These are phyloP conservation scores for Nakazawaea siamensis DNA, from an alignment of 805 yeast species.

Conservation along the genomic window DNA sequence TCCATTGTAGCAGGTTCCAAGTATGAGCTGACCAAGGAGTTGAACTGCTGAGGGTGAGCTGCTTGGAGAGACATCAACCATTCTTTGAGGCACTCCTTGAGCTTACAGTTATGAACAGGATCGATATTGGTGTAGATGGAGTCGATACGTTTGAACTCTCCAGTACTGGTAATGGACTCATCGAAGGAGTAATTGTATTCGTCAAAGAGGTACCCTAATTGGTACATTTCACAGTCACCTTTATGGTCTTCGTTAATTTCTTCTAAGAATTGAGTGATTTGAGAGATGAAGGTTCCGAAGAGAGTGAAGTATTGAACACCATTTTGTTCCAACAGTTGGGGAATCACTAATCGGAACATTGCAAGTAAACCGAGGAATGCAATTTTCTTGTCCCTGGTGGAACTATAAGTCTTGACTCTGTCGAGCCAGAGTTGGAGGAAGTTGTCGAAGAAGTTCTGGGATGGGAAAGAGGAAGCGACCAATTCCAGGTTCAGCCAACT, in stretches of 20 bases:
- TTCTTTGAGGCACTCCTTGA: conserved; percentile 34
- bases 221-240: conserved; percentile 53
- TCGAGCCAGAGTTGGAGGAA: conserved; percentile 18
- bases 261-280: conserved; percentile 44
- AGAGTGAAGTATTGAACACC: conserved; percentile 19
- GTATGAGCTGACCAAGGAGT: conserved; percentile 20
- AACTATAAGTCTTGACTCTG: conserved; percentile 46
- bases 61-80: conserved; percentile 21
- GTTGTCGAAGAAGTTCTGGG: conserved; percentile 12
- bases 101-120: conserved; percentile 44
- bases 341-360: conserved; percentile 18
- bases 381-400: conserved; percentile 65
- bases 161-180: conserved; percentile 19
- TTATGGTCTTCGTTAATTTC: conserved; percentile 56
- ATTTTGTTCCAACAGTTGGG: conserved; percentile 14
- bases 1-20: conserved; percentile 22
- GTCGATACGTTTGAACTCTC: conserved; percentile 36
- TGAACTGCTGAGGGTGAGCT: conserved; percentile 21
- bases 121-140: conserved; percentile 30
- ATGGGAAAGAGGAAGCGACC: conserved; percentile 18
- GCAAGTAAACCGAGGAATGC: conserved; percentile 21
- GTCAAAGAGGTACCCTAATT: conserved; percentile 30
- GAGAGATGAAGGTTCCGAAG: conserved; percentile 20
- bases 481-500: conserved; percentile 26
- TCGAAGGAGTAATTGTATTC: conserved; percentile 22